A percentile compares a stretch with the other conserved stretches of the same genome.
phyloP scores from a whole-genome alignment of 2,329 filamentous ascomycete species.

The Trichophyton rubrum region DNA sequence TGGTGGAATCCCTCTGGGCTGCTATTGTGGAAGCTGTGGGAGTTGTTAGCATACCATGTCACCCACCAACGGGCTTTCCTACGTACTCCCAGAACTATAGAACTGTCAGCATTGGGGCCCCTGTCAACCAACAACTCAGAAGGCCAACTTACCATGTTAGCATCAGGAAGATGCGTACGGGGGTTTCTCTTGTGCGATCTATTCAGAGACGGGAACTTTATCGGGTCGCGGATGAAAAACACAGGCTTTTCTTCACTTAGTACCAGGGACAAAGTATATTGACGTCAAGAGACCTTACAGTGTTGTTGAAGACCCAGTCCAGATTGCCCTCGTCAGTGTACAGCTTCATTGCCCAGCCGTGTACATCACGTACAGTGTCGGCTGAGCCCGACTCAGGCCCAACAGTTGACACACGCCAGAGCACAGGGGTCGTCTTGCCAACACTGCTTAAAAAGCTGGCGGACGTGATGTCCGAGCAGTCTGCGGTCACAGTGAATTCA shows the following conservation, averaged over 20 bases:
- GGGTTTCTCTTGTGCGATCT: constrained; percentile 41
- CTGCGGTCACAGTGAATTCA: constrained; percentile 53
- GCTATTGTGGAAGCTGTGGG: constrained; percentile 31
- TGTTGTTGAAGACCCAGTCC: constrained; percentile 12
- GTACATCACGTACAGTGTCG: constrained; percentile 59
- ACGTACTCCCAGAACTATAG: constrained; percentile 24
- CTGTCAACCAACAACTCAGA: not conserved
- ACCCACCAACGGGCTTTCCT: constrained; percentile 21
- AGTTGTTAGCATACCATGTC: constrained; percentile 45
- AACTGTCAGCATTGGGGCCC: constrained; percentile 13
- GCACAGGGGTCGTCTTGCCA: constrained; percentile 52
- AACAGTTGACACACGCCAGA: constrained; percentile 64
- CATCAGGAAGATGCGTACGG: constrained; percentile 48
- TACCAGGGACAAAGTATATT: not conserved
- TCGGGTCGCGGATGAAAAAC: constrained; percentile 56
- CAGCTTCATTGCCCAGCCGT: constrained; percentile 57
- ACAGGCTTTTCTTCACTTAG: constrained; percentile 35
- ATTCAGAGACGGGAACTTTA: constrained; percentile 59
- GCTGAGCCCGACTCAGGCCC: constrained; percentile 55
- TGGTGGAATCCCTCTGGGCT: constrained; percentile 41
- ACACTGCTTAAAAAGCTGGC: constrained; percentile 48
- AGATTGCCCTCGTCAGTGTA: constrained; percentile 64
- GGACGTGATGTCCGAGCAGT: constrained; percentile 56
- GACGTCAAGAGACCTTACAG: constrained; percentile 15
- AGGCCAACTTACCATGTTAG: constrained; percentile 18